Percentiles rank a stretch among this genome's conserved stretches.
Evolutionary conservation across 306 rosid species (phyloP).

Genomic region (Castanopsis chinensis): DNA sequence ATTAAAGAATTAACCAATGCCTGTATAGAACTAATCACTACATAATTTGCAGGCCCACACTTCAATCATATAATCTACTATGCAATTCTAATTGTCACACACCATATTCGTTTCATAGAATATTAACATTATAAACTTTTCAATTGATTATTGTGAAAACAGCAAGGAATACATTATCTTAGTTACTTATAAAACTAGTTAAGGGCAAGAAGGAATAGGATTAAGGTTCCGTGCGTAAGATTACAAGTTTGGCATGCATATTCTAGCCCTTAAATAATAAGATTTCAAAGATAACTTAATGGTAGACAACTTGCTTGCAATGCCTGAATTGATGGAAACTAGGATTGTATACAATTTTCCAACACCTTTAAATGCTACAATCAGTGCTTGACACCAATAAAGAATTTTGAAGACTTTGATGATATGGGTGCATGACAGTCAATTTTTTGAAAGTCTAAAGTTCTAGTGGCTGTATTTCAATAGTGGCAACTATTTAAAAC

Average conservation of each 20-base stretch:
- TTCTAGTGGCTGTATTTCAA: slow-evolving; percentile 23
- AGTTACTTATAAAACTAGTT: slow-evolving; percentile 15
- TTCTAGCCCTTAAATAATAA: slow-evolving; percentile 15
- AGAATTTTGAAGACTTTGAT: not conserved
- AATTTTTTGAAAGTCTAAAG: slow-evolving; percentile 9
- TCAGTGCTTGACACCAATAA: not conserved
- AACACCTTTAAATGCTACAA: not conserved
- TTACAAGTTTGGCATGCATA: slow-evolving; percentile 38
- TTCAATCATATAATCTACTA: not conserved
- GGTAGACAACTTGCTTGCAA: slow-evolving; percentile 41
- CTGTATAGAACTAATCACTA: not conserved
- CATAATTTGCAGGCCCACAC: not conserved
- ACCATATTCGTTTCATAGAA: slow-evolving; percentile 13
- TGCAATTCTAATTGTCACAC: not conserved
- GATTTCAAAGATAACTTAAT: slow-evolving; percentile 32
- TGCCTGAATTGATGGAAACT: slow-evolving; percentile 1
- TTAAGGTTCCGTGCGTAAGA: slow-evolving; percentile 7
- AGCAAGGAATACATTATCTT: slow-evolving; percentile 31
- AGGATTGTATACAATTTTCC: not conserved
- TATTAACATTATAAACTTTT: not conserved
- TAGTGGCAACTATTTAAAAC: slow-evolving; percentile 10
- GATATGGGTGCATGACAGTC: not conserved
- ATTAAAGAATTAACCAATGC: slow-evolving; percentile 1
- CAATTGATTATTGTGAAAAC: slow-evolving; percentile 28
- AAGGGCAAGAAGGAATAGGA: slow-evolving; percentile 21